Percentiles rank a stretch among this genome's conserved stretches.
phyloP scores from a whole-genome alignment of 805 yeast genomes.

The Priceomyces haplophilus region DNA sequence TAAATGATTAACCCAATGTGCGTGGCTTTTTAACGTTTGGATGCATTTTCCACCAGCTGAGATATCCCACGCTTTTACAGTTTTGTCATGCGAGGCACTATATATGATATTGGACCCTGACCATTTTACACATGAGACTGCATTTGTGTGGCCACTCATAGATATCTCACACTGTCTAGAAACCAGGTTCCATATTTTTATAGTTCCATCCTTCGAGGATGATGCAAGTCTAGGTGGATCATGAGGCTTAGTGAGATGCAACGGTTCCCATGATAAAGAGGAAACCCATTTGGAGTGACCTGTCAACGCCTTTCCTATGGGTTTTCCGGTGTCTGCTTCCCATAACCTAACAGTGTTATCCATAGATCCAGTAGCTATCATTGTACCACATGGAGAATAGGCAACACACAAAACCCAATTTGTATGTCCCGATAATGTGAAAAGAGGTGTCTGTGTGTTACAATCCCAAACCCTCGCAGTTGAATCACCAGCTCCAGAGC shows the following conservation, averaged over 20 bases:
- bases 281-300: slow-evolving; percentile 93
- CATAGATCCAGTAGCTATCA: slow-evolving; percentile 95
- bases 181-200: slow-evolving; percentile 84
- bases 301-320: slow-evolving; percentile 65
- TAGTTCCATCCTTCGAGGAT: slow-evolving; percentile 87
- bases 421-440: slow-evolving; percentile 76
- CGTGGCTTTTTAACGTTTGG: slow-evolving; percentile 81
- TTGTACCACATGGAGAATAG: slow-evolving; percentile 89
- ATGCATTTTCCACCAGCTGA: slow-evolving; percentile 68
- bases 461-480: slow-evolving; percentile 98
- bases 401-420: slow-evolving; percentile 93
- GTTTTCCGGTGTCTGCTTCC: slow-evolving; percentile 74
- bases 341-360: slow-evolving; percentile 85
- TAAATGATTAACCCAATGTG: slow-evolving; percentile 97
- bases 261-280: slow-evolving; percentile 90
- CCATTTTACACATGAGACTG: slow-evolving; percentile 97
- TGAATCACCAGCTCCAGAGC: slow-evolving; percentile 93
- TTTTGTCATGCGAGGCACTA: slow-evolving; percentile 91
- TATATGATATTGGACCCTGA: slow-evolving; percentile 84
- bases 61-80: slow-evolving; percentile 89
- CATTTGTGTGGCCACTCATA: slow-evolving; percentile 80
- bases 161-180: slow-evolving; percentile 64
- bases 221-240: slow-evolving; percentile 71
- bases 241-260: slow-evolving; percentile 71
- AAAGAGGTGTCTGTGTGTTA: slow-evolving; percentile 86